Evolutionary conservation across 371 early-diverging fungal genomes (phyloP).

Genomic region (Syncephalastrum sp.): DNA sequence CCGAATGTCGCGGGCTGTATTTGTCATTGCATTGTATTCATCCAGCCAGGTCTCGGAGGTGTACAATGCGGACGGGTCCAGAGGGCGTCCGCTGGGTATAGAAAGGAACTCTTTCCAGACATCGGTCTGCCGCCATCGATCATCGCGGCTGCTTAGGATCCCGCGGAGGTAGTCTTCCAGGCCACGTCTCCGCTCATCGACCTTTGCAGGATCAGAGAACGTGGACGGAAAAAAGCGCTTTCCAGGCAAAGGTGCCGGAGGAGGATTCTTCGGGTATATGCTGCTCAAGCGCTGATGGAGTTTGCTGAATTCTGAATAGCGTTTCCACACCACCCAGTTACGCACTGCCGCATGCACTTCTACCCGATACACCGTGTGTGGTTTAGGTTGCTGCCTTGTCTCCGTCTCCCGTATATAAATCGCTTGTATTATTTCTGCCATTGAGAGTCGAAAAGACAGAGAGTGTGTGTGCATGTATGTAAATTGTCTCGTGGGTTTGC

Average conservation of each 20-base stretch:
- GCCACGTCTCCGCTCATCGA: conserved; percentile 77
- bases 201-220: conserved; percentile 52
- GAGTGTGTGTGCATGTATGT: too few species aligned
- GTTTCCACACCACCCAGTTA: conserved; percentile 82
- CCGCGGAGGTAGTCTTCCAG: conserved; percentile 78
- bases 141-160: conserved; percentile 69
- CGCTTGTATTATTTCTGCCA: conserved; percentile 61
- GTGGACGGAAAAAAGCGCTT: conserved; percentile 68
- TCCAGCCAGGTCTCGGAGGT: conserved; percentile 81
- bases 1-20: conserved; percentile 66
- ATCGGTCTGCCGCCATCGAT: conserved; percentile 73
- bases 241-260: conserved; percentile 61
- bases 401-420: conserved; percentile 66
- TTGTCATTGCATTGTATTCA: conserved; percentile 64
- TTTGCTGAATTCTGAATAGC: conserved; percentile 80
- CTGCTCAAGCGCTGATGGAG: conserved; percentile 53
- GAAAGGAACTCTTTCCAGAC: conserved; percentile 77
- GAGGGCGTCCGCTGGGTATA: conserved; percentile 48
- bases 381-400: conserved; percentile 57
- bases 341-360: conserved; percentile 78
- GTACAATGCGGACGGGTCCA: conserved; percentile 31
- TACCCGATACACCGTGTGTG: conserved; percentile 67
- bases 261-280: conserved; percentile 56
- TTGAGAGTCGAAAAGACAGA: conserved; percentile 1
- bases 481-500: too few species aligned